phyloP scores from a whole-genome alignment of 2,329 filamentous ascomycete species.

The Cladosporium sp. region DNA sequence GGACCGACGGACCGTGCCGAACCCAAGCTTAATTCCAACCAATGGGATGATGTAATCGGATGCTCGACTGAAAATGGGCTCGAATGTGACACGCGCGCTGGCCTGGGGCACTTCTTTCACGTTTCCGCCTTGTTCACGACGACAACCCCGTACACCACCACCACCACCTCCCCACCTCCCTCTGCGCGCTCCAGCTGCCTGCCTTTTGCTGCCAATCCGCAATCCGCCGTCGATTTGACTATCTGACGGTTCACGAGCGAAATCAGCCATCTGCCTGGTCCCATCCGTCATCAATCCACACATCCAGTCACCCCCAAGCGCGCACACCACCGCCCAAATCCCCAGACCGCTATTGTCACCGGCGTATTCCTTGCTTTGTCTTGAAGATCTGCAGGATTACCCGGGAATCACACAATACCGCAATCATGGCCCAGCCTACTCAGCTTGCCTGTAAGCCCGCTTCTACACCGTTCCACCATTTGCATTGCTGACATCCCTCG shows the following conservation, averaged over 20 bases:
- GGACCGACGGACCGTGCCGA: not conserved
- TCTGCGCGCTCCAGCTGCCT: conserved; percentile 22
- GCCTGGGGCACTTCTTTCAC: not conserved
- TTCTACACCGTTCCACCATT: conserved; percentile 12
- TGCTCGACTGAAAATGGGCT: conserved; percentile 1
- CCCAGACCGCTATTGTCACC: conserved; percentile 3
- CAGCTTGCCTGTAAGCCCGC: conserved; percentile 78
- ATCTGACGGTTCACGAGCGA: conserved; percentile 22
- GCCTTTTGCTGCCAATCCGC: conserved; percentile 22
- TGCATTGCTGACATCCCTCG: conserved; percentile 19
- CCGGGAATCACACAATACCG: not conserved
- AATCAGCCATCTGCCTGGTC: conserved; percentile 20
- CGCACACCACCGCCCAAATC: not conserved
- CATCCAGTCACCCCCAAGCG: conserved; percentile 17
- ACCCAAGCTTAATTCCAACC: not conserved
- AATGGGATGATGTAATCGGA: not conserved
- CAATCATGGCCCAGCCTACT: conserved; percentile 77
- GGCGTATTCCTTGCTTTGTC: not conserved
- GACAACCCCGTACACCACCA: not conserved
- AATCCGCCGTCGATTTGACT: conserved; percentile 22
- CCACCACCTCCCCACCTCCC: not conserved
- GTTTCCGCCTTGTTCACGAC: not conserved
- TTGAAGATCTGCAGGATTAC: not conserved
- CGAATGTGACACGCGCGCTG: conserved; percentile 1
- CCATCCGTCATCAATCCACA: not conserved